phyloP scores from a whole-genome alignment of 306 rosid species.

The Crataegus laevigata region DNA sequence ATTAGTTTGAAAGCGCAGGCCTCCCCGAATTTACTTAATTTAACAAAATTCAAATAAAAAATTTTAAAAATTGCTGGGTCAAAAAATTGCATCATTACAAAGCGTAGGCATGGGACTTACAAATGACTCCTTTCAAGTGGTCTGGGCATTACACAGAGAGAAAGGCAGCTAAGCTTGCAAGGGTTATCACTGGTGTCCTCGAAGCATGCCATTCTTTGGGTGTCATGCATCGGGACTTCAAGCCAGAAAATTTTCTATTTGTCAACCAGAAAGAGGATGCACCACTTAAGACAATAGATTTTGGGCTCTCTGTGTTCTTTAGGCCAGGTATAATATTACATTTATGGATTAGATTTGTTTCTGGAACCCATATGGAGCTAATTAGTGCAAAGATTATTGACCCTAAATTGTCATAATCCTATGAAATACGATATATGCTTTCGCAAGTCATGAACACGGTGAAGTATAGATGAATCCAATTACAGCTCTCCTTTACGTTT shows the following conservation, averaged over 20 bases:
- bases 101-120: no score
- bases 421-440: background rate
- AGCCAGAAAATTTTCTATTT: slow-evolving; percentile 89
- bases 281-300: slow-evolving; percentile 73
- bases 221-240: slow-evolving; percentile 93
- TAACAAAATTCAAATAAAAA: no score
- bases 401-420: background rate
- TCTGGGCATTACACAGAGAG: slow-evolving; percentile 83
- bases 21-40: no score
- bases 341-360: background rate
- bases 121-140: no score
- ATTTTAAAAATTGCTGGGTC: no score
- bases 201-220: slow-evolving; percentile 86
- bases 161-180: slow-evolving; percentile 81
- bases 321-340: slow-evolving; percentile 55
- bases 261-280: slow-evolving; percentile 65
- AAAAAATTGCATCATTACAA: no score
- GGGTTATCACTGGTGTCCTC: slow-evolving; percentile 61
- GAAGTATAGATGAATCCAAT: no score
- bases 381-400: background rate
- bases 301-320: slow-evolving; percentile 86
- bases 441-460: no score
- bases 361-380: background rate
- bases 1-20: no score
- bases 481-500: no score